Evolutionary conservation across 1,284 basidiomycete species (phyloP).

Genomic region (Ustilago trichophora): DNA sequence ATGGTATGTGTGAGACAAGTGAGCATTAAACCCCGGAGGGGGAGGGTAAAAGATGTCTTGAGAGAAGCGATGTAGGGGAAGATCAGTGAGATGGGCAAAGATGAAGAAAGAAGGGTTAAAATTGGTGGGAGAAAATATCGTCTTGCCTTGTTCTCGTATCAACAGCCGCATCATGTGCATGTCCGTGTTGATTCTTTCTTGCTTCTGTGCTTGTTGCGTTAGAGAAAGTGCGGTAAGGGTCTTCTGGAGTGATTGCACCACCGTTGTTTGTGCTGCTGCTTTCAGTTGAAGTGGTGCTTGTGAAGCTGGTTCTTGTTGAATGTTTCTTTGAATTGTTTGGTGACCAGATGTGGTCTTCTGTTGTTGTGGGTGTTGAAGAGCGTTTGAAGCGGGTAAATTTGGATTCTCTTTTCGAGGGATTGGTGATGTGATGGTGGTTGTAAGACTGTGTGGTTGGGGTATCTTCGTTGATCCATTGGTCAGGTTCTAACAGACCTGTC

Average conservation of each 20-base stretch:
- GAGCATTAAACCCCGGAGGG: too few relatives aligned
- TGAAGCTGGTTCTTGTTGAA: too few relatives aligned
- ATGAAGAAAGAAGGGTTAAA: conserved; percentile 2
- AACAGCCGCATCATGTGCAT: too few relatives aligned
- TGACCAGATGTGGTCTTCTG: background rate
- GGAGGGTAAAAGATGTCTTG: too few relatives aligned
- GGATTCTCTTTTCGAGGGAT: conserved; percentile 1
- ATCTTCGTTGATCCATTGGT: conserved; percentile 34
- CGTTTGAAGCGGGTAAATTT: conserved; percentile 10
- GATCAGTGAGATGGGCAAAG: too few relatives aligned
- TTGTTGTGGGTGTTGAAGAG: background rate
- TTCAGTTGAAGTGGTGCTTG: background rate
- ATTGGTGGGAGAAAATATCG: conserved; percentile 32
- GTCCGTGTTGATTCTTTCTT: too few relatives aligned
- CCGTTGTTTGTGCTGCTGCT: background rate
- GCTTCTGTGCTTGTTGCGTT: too few relatives aligned
- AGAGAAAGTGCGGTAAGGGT: background rate
- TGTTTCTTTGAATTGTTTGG: background rate
- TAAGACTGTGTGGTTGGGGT: too few relatives aligned
- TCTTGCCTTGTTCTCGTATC: too few relatives aligned
- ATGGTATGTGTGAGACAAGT: too few relatives aligned
- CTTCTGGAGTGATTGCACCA: conserved; percentile 3
- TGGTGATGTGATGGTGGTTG: too few relatives aligned
- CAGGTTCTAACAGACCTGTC: conserved; percentile 26
- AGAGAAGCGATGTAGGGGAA: too few relatives aligned